Base-by-base conservation (phyloP, 495 filamentous ascomycete genomes). In the Penicillium macrosclerotiorum region DNA sequence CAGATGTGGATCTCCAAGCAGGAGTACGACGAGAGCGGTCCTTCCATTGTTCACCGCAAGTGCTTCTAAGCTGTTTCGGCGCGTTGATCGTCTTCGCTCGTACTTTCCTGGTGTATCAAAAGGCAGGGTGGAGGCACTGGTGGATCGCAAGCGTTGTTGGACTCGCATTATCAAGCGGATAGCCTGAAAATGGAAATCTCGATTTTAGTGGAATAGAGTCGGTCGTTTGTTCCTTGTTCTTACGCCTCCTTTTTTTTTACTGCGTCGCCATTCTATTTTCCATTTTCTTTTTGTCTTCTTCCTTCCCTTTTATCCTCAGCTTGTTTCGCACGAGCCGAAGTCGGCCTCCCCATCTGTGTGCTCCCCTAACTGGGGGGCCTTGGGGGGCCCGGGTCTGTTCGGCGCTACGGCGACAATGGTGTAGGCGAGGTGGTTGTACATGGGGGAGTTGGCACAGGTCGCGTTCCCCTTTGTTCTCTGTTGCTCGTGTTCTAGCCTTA, bases 1-100 rank as follows among this genome's bases (percentile, higher is more conserved):
- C 93, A 97, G 80, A 98, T 98, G 94, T 98, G 93, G 93, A 97
- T 98, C 85, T 98, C 93, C 55, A 98, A 98, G 89, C 93, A 98
- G 80, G 93, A 97, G 82, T 97, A 97, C 83, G 93, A 98, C 78
- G 93, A 98, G 88, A 90, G 85, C 71, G 93, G 93, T 73, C 93
- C 93, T 62, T 96, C 90, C 61, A 97, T 98, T 68, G 93, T 98
- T 59, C 93, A 98, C 85, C 91, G 93, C 88, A 98, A 98, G 88
- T 98, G 90, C 87, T 96, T 96, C 86, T 96, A 96, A 95, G 83
- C 55, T 50, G 29, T 37, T 56, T 51, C 32, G 34, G 12, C 29
- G 83, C 52, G 40, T 60, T 63, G 54, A 61, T 64, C 56, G 54
- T 62, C 61, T 69, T 67, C 64, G 63, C 57, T 72, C 68, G 65